These are phyloP conservation scores for Venustampulla echinocandica DNA, from an alignment of 495 filamentous ascomycete species.

Conservation along the genomic window DNA sequence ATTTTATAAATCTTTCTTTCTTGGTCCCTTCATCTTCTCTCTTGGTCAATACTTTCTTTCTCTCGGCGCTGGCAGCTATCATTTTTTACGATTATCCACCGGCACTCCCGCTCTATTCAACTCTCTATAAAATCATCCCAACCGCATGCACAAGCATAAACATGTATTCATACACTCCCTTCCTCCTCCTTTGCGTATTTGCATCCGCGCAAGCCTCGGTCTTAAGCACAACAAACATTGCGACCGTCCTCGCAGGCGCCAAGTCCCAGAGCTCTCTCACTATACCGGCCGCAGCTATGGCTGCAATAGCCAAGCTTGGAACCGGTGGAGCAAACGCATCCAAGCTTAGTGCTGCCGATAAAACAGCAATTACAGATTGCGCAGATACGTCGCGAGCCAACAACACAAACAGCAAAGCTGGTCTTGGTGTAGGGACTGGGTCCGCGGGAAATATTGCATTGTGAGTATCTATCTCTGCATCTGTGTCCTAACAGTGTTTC, in stretches of 20 bases:
- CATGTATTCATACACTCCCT: constrained; percentile 1
- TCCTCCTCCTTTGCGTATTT: constrained; percentile 7
- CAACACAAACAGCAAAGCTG: constrained; percentile 7
- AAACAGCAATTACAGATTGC: constrained; percentile 3
- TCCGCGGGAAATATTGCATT: constrained; percentile 12
- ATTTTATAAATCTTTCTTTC: constrained; percentile 9
- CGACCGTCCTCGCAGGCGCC: constrained; percentile 12
- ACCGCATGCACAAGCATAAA: neutral
- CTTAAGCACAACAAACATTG: constrained; percentile 15
- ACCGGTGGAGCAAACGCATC: constrained; percentile 10
- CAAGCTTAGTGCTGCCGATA: constrained; percentile 8
- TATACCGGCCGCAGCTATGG: constrained; percentile 11
- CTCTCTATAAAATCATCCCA: neutral
- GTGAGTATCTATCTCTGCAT: constrained; percentile 1
- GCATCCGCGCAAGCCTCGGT: constrained; percentile 12
- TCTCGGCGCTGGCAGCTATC: constrained; percentile 8
- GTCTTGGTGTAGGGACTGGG: constrained; percentile 6
- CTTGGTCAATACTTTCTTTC: constrained; percentile 1
- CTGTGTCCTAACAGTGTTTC: no score
- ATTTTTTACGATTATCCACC: neutral
- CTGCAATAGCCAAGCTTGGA: constrained; percentile 12
- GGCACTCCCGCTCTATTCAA: neutral
- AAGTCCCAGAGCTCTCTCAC: constrained; percentile 5
- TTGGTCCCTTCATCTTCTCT: neutral
- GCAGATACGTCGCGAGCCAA: neutral